Conservation (phyloP, 805 yeast genomes). For the Wickerhamiella siamensis region DNA sequence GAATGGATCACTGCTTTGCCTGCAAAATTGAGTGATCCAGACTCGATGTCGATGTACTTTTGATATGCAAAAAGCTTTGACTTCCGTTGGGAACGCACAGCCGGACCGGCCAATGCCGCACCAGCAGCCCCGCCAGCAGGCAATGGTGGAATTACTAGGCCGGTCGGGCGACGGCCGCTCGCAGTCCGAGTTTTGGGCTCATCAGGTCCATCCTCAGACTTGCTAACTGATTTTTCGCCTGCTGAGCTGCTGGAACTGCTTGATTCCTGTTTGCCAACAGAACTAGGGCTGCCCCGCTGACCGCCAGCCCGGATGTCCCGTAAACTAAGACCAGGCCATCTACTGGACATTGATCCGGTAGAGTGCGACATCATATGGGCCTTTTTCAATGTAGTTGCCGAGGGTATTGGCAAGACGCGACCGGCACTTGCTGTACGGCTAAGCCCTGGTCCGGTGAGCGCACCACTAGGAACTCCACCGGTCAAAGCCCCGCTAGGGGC, state of each 20-base stretch:
- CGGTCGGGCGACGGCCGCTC: background rate
- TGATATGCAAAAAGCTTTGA: constrained; percentile 56
- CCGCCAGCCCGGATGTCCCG: background rate
- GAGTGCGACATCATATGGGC: background rate
- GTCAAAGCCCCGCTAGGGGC: constrained; percentile 18
- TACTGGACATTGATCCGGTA: background rate
- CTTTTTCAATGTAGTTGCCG: background rate
- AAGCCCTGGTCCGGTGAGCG: constrained; percentile 11
- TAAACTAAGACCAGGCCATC: background rate
- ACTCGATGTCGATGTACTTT: constrained; percentile 77
- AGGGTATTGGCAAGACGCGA: background rate
- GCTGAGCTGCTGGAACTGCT: background rate
- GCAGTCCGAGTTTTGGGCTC: background rate
- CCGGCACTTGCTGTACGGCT: background rate
- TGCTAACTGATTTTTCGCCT: background rate
- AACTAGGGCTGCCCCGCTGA: no score
- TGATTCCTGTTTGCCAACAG: no score
- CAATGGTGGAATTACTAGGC: background rate
- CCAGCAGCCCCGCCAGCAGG: constrained; percentile 2
- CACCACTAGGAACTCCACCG: constrained; percentile 11
- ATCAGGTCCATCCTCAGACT: no score
- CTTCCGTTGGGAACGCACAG: constrained; percentile 4
- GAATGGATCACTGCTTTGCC: constrained; percentile 90
- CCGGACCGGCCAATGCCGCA: constrained; percentile 2
- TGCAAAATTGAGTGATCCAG: constrained; percentile 81